Conservation (phyloP, 192 early-diverging fungal species). For the Phlyctochytrium planicorne region DNA sequence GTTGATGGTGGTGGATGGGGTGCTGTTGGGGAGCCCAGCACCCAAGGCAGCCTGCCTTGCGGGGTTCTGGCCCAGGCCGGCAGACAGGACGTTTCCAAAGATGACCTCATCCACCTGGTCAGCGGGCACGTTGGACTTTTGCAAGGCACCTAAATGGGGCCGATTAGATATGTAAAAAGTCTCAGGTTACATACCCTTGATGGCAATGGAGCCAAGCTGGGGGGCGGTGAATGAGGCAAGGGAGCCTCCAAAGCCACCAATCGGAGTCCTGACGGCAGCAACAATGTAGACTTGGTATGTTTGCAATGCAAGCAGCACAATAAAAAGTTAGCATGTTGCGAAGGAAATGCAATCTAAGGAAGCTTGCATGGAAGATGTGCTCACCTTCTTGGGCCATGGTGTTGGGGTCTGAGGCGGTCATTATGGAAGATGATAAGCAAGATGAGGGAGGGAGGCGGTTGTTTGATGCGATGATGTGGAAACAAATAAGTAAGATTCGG, state of each 20-base stretch:
- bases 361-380: too few species aligned
- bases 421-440: too few species aligned
- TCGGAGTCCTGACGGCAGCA: conserved; percentile 84
- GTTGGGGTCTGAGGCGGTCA: too few species aligned
- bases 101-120: conserved; percentile 91
- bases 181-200: conserved; percentile 63
- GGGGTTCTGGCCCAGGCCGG: conserved; percentile 88
- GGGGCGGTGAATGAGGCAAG: conserved; percentile 78
- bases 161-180: conserved; percentile 4
- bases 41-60: conserved; percentile 90
- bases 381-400: too few species aligned
- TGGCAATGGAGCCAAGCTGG: conserved; percentile 82
- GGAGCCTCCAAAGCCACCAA: conserved; percentile 89
- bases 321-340: too few species aligned
- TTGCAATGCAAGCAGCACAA: too few species aligned
- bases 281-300: conserved; percentile 93
- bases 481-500: too few species aligned
- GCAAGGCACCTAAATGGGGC: conserved; percentile 67
- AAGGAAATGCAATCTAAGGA: too few species aligned
- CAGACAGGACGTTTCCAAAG: conserved; percentile 93
- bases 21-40: conserved; percentile 78
- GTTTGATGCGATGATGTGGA: too few species aligned
- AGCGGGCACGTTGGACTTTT: conserved; percentile 72
- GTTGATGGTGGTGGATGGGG: conserved; percentile 92
- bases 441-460: too few species aligned